Conservation (phyloP, 176 grass and related monocot genomes). For the Echinochloa phyllopogon region DNA sequence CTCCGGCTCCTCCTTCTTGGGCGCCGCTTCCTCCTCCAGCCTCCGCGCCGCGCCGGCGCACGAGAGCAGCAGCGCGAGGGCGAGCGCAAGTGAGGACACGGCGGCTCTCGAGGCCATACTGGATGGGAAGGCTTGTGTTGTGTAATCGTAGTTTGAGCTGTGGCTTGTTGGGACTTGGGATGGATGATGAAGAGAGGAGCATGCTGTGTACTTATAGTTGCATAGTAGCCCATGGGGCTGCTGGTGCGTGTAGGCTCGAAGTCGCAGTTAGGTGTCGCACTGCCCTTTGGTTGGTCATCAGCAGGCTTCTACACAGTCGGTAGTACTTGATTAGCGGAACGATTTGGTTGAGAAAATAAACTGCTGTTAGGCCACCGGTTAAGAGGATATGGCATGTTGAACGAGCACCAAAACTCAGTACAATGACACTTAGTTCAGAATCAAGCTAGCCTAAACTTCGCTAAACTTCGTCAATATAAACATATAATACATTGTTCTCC, state of each 20-base stretch:
- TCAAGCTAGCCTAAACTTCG: not conserved
- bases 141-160: not conserved
- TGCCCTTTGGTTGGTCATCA: not conserved
- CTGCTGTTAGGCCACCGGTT: constrained; percentile 14
- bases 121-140: not conserved
- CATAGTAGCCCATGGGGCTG: not conserved
- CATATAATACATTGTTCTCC: not conserved
- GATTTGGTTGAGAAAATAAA: constrained; percentile 5
- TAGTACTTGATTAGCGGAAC: not conserved
- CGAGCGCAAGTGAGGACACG: not conserved
- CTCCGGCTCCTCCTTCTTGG: not conserved
- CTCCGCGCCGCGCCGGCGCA: not conserved
- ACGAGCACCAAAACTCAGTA: no score
- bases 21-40: constrained; percentile 18
- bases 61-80: constrained; percentile 10
- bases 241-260: no score
- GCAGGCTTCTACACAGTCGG: not conserved
- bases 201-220: not conserved
- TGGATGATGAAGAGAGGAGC: not conserved
- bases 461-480: not conserved
- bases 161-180: not conserved
- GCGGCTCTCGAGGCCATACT: not conserved
- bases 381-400: not conserved
- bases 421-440: not conserved
- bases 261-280: no score